Evolutionary conservation across 768 basidiomycete genomes (phyloP).

Genomic region (Baorangia bicolor): DNA sequence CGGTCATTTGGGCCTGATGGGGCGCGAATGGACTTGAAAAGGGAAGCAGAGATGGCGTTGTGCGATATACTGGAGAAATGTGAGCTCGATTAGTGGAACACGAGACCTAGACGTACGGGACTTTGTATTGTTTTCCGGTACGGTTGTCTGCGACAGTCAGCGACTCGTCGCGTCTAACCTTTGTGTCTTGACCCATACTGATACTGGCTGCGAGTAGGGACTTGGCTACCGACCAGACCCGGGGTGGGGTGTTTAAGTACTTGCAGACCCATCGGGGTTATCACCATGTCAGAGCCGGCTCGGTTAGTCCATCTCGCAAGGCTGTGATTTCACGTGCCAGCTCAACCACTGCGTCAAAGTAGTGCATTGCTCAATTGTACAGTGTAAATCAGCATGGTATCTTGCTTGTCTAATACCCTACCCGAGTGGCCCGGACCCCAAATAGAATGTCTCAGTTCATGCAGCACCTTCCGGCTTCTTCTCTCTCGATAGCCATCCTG

Average conservation of each 20-base stretch:
- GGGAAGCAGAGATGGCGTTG: slow-evolving; percentile 77
- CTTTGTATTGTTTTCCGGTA: slow-evolving; percentile 71
- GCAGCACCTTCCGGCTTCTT: slow-evolving; percentile 21
- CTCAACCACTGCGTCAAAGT: not conserved
- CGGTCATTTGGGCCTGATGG: slow-evolving; percentile 56
- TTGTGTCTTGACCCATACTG: slow-evolving; percentile 31
- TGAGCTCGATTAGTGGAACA: not conserved
- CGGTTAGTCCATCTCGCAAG: not conserved
- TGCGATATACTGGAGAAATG: slow-evolving; percentile 58
- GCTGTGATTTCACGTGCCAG: slow-evolving; percentile 5
- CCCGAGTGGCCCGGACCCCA: not conserved
- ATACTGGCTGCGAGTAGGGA: not conserved
- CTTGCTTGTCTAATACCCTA: not conserved
- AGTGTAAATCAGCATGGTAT: slow-evolving; percentile 20
- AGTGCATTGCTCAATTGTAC: slow-evolving; percentile 8
- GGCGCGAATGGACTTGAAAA: slow-evolving; percentile 76
- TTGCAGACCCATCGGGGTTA: too few species aligned
- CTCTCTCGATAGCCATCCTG: slow-evolving; percentile 36
- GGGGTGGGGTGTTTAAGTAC: not conserved
- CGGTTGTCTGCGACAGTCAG: slow-evolving; percentile 81
- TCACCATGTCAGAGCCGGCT: not conserved
- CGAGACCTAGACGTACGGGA: slow-evolving; percentile 55
- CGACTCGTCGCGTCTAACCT: slow-evolving; percentile 23
- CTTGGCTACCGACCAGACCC: not conserved
- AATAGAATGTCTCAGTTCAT: not conserved